These are phyloP conservation scores for Acanthamoeba sp. DNA, from an alignment of 208 protist genomes.

Conservation along the genomic window DNA sequence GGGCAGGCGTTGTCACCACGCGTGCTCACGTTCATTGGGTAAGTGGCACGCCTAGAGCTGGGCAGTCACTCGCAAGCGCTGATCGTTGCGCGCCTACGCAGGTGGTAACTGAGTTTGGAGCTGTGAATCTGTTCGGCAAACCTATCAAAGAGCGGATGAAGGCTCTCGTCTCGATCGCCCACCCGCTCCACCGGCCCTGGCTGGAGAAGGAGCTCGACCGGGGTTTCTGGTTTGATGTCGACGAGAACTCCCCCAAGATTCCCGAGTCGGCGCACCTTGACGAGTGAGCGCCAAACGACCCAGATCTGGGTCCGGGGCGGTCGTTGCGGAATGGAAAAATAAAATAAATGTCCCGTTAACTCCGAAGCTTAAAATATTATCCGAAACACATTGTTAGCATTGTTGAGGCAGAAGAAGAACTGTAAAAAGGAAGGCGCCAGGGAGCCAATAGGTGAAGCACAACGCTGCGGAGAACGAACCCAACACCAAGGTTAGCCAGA, in stretches of 20 bases:
- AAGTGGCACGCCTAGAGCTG: neutral
- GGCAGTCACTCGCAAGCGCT: no score
- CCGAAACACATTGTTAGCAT: no score
- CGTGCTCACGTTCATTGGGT: slow-evolving; percentile 83
- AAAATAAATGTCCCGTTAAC: no score
- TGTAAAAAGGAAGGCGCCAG: no score
- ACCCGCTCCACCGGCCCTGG: slow-evolving; percentile 65
- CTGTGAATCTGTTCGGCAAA: slow-evolving; percentile 83
- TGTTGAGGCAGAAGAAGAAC: no score
- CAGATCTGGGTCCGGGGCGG: no score
- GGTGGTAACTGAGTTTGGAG: slow-evolving; percentile 86
- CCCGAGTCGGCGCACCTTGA: slow-evolving; percentile 28
- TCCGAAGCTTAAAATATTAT: no score
- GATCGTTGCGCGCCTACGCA: neutral
- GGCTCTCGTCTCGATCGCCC: slow-evolving; percentile 83
- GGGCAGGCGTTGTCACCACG: slow-evolving; percentile 77
- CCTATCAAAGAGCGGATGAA: slow-evolving; percentile 77
- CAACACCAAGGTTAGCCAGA: no score
- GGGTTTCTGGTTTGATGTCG: slow-evolving; percentile 34
- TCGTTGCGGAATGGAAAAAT: no score
- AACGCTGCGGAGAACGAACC: no score
- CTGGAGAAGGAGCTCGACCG: slow-evolving; percentile 37
- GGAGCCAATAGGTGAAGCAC: no score
- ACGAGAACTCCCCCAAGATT: slow-evolving; percentile 47
- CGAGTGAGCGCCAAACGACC: neutral